Evolutionary conservation across 164 flowering plant species (phyloP).

Genomic region (Umbilicus rupestris): DNA sequence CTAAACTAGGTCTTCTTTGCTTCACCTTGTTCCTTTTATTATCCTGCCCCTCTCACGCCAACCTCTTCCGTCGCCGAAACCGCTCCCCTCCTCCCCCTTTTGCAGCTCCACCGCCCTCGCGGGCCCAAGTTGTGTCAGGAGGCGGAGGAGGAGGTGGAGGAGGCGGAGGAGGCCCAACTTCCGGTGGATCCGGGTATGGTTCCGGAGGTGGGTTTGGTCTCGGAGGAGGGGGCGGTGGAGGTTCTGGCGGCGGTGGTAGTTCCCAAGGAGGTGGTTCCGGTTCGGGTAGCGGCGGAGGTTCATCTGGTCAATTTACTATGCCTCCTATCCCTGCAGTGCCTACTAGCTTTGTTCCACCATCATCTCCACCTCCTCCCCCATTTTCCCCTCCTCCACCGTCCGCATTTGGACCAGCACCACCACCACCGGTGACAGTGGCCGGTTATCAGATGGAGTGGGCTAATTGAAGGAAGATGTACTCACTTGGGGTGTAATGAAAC

Average conservation of each 20-base stretch:
- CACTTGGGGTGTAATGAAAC: neutral
- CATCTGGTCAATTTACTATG: neutral
- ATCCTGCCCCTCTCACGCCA: conserved; percentile 1
- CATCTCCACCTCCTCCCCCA: neutral
- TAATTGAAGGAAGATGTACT: neutral
- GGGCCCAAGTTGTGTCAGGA: neutral
- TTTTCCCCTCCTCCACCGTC: neutral
- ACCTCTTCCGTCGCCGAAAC: neutral
- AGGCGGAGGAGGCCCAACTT: neutral
- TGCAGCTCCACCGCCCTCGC: neutral
- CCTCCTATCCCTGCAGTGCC: neutral
- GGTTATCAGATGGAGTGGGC: too few relatives aligned
- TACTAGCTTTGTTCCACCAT: neutral
- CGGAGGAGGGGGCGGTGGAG: conserved; percentile 1
- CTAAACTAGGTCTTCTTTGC: neutral
- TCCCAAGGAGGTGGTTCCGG: neutral
- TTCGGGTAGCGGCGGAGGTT: conserved; percentile 4
- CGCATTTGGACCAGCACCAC: neutral
- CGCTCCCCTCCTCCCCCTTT: neutral
- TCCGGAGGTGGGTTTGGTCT: neutral
- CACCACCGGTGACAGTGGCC: conserved; percentile 7
- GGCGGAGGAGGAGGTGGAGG: conserved; percentile 5
- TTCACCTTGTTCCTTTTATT: neutral
- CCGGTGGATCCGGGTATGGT: neutral
- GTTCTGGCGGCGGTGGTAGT: neutral